Evolutionary conservation across 768 basidiomycete species (phyloP).

Genomic region (Tylopilus plumbeoviolaceoides): DNA sequence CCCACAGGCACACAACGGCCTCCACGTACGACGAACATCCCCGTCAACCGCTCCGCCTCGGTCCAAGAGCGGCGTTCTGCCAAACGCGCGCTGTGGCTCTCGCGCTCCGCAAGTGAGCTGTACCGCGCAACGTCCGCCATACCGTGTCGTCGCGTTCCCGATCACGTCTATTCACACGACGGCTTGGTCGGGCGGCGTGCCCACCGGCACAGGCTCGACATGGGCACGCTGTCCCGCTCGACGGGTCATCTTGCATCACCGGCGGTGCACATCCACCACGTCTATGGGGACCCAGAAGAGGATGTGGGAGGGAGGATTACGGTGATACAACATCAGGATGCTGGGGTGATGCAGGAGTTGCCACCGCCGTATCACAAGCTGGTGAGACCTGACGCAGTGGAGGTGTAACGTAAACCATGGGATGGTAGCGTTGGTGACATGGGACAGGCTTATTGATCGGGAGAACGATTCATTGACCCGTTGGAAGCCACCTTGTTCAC

Average conservation of each 20-base stretch:
- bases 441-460: background rate
- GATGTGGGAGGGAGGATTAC: background rate
- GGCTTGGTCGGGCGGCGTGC: background rate
- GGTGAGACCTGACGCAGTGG: background rate
- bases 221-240: background rate
- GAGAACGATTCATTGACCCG: background rate
- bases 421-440: background rate
- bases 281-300: background rate
- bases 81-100: constrained; percentile 12
- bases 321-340: constrained; percentile 19
- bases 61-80: constrained; percentile 7
- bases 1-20: background rate
- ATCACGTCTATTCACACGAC: background rate
- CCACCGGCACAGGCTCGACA: background rate
- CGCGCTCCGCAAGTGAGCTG: constrained; percentile 25
- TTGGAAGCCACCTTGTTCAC: background rate
- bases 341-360: constrained; percentile 15
- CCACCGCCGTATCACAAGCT: constrained; percentile 27
- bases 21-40: background rate
- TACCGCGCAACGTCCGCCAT: constrained; percentile 1
- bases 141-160: background rate
- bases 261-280: background rate
- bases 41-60: background rate
- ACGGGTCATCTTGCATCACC: constrained; percentile 14
- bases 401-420: background rate